Evolutionary conservation across 208 protist genomes (phyloP).

Genomic region (Herpetomonas tarakana): DNA sequence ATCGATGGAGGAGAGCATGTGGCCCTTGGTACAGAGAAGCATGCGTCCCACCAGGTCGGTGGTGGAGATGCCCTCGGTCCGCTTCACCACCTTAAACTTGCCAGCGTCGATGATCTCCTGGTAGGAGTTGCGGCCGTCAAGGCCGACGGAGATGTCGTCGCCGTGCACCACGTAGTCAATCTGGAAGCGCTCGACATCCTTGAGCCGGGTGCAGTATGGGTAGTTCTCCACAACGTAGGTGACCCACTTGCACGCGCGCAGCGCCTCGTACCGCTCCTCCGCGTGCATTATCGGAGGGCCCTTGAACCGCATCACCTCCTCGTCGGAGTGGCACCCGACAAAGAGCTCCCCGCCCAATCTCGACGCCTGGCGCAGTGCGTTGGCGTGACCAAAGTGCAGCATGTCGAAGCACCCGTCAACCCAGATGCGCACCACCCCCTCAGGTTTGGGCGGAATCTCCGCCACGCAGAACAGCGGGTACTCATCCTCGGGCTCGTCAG

Average conservation of each 20-base stretch:
- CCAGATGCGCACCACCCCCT: slow-evolving; percentile 75
- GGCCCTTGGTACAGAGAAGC: slow-evolving; percentile 92
- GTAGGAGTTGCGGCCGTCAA: slow-evolving; percentile 95
- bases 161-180: slow-evolving; percentile 97
- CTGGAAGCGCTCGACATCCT: slow-evolving; percentile 92
- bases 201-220: slow-evolving; percentile 92
- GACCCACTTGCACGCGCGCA: slow-evolving; percentile 98
- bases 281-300: slow-evolving; percentile 96
- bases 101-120: slow-evolving; percentile 92
- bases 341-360: slow-evolving; percentile 93
- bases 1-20: slow-evolving; percentile 39
- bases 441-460: slow-evolving; percentile 54
- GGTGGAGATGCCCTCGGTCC: slow-evolving; percentile 97
- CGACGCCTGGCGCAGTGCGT: slow-evolving; percentile 84
- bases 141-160: slow-evolving; percentile 96
- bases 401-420: slow-evolving; percentile 92
- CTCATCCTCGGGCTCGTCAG: slow-evolving; percentile 51
- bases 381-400: slow-evolving; percentile 90
- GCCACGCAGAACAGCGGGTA: slow-evolving; percentile 56
- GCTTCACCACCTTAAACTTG: slow-evolving; percentile 89
- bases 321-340: slow-evolving; percentile 97
- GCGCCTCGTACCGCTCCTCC: slow-evolving; percentile 93
- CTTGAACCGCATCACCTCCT: slow-evolving; percentile 96
- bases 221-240: slow-evolving; percentile 95
- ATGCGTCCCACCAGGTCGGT: slow-evolving; percentile 98